Percentiles rank a stretch among this genome's conserved stretches.
Conservation (phyloP, 140 eudicot species). For the Oenanthe javanica region DNA sequence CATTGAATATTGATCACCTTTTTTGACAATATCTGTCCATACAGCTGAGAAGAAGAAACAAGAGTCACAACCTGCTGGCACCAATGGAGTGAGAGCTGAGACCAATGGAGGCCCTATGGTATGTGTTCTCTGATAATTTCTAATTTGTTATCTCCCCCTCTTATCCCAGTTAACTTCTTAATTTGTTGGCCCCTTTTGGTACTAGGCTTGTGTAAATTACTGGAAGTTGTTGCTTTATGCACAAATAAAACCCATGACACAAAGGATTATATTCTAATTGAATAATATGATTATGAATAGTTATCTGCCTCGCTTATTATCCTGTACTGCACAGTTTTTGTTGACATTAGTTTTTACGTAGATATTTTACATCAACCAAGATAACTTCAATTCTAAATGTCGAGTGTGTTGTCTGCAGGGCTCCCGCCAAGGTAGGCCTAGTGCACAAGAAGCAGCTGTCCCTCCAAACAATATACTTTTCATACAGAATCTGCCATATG, state of each 20-base stretch:
- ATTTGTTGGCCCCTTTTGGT: neutral
- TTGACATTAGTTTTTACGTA: neutral
- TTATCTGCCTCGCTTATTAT: neutral
- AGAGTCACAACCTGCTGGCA: slow-evolving; percentile 48
- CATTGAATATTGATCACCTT: neutral
- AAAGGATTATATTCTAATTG: neutral
- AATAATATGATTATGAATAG: neutral
- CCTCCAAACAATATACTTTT: slow-evolving; percentile 87
- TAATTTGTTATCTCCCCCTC: neutral
- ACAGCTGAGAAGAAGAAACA: slow-evolving; percentile 76
- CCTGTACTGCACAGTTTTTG: neutral
- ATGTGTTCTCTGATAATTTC: slow-evolving; percentile 16
- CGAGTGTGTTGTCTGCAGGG: slow-evolving; percentile 27
- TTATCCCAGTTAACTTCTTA: neutral
- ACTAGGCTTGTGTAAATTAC: neutral
- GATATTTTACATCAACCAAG: neutral
- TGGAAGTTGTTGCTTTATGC: neutral
- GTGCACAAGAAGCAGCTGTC: slow-evolving; percentile 51
- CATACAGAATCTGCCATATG: slow-evolving; percentile 72
- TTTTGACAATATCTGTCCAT: slow-evolving; percentile 13
- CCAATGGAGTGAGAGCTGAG: slow-evolving; percentile 67
- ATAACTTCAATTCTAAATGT: neutral
- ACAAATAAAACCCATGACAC: neutral
- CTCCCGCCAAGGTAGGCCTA: slow-evolving; percentile 47
- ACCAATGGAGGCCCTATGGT: slow-evolving; percentile 81